Conservation (phyloP, 306 rosid species). For the Rosa persica region DNA sequence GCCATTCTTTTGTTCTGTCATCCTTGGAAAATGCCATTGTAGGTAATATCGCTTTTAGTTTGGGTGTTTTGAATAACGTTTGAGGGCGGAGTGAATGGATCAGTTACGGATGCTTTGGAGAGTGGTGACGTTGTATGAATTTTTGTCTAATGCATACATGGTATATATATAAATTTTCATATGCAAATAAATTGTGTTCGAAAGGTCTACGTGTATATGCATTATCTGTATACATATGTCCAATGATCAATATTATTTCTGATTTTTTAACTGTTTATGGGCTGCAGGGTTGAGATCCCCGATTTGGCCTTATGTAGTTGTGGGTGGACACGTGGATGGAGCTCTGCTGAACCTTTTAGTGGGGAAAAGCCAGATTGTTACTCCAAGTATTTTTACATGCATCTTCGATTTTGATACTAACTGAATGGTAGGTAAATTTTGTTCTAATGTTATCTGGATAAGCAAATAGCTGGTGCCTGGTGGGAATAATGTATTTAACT, state of each 20-base stretch:
- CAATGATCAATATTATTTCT: neutral
- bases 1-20: neutral
- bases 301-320: neutral
- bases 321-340: neutral
- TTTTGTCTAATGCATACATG: neutral
- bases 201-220: neutral
- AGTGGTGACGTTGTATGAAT: neutral
- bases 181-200: neutral
- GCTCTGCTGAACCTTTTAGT: constrained; percentile 7
- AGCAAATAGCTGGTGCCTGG: neutral
- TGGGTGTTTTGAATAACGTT: neutral
- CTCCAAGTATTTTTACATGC: neutral
- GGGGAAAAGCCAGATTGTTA: neutral
- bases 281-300: constrained; percentile 20
- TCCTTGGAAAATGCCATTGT: neutral
- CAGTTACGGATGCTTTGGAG: neutral
- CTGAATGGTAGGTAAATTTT: constrained; percentile 13
- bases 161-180: neutral
- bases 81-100: neutral
- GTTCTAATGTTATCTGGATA: neutral
- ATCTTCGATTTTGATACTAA: constrained; percentile 1
- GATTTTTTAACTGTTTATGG: neutral
- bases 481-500: constrained; percentile 6
- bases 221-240: neutral
- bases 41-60: neutral